Base-by-base conservation (phyloP, 2,329 filamentous ascomycete species). In the Leptographium galeiforme region DNA sequence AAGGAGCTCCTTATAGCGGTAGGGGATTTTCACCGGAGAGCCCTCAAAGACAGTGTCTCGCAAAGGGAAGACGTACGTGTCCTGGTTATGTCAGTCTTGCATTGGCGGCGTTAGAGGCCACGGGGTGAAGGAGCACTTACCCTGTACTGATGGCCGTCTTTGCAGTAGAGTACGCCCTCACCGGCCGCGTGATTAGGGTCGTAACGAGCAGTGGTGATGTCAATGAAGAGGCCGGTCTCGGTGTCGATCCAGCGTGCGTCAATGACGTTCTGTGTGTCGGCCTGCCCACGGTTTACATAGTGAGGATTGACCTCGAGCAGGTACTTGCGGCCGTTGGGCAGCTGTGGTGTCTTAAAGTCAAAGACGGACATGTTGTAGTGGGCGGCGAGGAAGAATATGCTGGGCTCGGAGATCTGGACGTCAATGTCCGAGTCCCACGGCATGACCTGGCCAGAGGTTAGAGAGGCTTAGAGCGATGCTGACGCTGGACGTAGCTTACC, bases 371-470 rank as follows among this genome's bases (percentile, higher is more conserved):
- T 74, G 68, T 91, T 91, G 68, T 82, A 76, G 55, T 82, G 76
- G 49, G 80, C 72, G 13, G 78, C 85, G 11, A 91, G 72, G 60
- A 78, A 81, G 52, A 73, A 70, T 53, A 91, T 75, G 46, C 84
- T 87, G 30, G 76, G 68, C 56, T 78, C 78, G 8, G 79, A 79
- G 32, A 90, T 78, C 65, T 89, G 85, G 2, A 86, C 84, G 64
- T 90, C 85, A 47, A 88, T 73, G 63, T 89, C 85, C 66, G 80
- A 80, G 64, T 89, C 85, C 85, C 85, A 89, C 0, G 85, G 85
- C 64, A 89, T n/a, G 12, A 50, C 49, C 50, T 45, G 39, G 41
- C 55, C n/a, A 7, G 18, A 12, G 32, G 51, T 55, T 13, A 48
- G 41, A 25, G 25, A 25, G 25, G 25, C 25, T 25, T 25, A 25